Evolutionary conservation across 2,329 filamentous ascomycete genomes (phyloP), one percentile per base, ranked within the genome.

Genomic region (Aspergillus proliferans): DNA sequence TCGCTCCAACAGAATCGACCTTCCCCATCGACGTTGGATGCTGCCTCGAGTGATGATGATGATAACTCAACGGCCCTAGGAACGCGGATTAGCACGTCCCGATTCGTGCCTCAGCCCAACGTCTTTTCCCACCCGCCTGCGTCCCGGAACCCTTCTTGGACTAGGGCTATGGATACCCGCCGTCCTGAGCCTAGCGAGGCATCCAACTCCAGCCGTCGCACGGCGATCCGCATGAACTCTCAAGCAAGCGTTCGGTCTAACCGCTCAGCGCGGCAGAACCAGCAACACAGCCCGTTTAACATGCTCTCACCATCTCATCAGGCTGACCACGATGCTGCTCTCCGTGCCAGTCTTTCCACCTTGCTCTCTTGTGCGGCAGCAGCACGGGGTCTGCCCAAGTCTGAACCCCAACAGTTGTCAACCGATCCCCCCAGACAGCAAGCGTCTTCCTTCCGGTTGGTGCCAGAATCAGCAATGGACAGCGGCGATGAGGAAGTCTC

Each of bases 331-430:
- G 93, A 98, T 60, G 93, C 90, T 26, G 93, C 90, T 2, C 78
- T 98, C 9, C 85, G 93, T 30, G 90, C 93, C 18, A 95, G 89
- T 44, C 78, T 98, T n/a, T 95, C 90, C 1, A 97, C 93, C 0
- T 79, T 98, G 10, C 81, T 98, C 10, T 96, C 92, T n/a, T 95
- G 89, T 61, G 92, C 90, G 0, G 90, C 91, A 3, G 93, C 92
- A 0, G 93, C 92, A 1, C 82, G 93, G 40, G 86, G 87, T 3
- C 75, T 93, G 14, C 83, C 86, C 1, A 95, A 93, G 63, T 61
- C 60, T 50, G 71, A 69, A 43, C 63, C 52, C 36, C 64, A 64
- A 43, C 68, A 62, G 0, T 24, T 55, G 5, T 49, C 52, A 18
- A 47, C 58, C 10, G 56, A 58, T n/a, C 59, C 62, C 15, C 49